phyloP scores from a whole-genome alignment of 2,329 filamentous ascomycete species.

The Xylaria sp. region DNA sequence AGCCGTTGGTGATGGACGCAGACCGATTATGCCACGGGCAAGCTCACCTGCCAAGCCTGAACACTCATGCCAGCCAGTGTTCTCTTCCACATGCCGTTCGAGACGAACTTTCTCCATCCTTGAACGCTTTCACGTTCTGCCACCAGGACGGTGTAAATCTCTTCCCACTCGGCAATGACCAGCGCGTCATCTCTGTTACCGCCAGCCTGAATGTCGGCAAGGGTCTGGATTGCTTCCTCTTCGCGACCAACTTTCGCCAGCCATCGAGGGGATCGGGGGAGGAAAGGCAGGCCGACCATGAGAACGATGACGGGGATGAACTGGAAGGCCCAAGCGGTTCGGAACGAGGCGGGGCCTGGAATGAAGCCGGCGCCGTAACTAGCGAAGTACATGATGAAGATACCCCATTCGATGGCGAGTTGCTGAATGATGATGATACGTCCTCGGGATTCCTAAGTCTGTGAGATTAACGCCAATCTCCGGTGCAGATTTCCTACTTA shows the following conservation, averaged over 20 bases:
- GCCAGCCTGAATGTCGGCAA: constrained; percentile 62
- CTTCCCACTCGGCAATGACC: constrained; percentile 63
- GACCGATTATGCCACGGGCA: constrained; percentile 17
- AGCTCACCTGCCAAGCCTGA: constrained; percentile 58
- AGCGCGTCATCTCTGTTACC: constrained; percentile 59
- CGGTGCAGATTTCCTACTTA: constrained; percentile 33
- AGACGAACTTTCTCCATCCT: constrained; percentile 47
- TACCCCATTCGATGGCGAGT: constrained; percentile 75
- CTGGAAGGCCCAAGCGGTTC: constrained; percentile 69
- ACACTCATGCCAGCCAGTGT: constrained; percentile 61
- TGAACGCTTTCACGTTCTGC: constrained; percentile 44
- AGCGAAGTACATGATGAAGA: constrained; percentile 74
- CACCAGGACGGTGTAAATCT: constrained; percentile 51
- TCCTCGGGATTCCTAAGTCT: constrained; percentile 54
- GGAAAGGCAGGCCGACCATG: constrained; percentile 62
- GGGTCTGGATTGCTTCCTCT: constrained; percentile 57
- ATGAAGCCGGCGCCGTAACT: constrained; percentile 69
- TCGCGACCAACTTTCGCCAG: constrained; percentile 66
- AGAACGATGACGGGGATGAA: constrained; percentile 65
- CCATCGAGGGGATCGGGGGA: constrained; percentile 68
- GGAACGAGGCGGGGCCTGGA: constrained; percentile 61
- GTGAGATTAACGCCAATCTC: neutral
- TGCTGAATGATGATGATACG: constrained; percentile 74
- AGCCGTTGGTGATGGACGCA: neutral
- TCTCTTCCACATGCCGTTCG: constrained; percentile 62